Conservation (phyloP, 495 filamentous ascomycete genomes). For the Tuber calosporum region DNA sequence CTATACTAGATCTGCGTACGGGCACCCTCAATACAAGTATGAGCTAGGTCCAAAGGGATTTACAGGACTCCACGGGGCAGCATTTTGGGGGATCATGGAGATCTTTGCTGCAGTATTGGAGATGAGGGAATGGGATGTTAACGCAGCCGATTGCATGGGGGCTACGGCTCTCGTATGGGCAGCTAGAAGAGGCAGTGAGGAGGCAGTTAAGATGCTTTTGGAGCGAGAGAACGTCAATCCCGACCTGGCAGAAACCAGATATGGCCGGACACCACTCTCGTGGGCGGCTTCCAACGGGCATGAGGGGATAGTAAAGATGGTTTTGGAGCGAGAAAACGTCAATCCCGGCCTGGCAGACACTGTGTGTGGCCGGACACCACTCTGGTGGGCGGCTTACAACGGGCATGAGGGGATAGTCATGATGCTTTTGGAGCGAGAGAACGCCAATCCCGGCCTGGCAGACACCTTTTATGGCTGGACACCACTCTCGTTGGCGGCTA, state of each 20-base stretch:
- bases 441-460: too few relatives aligned
- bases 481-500: neutral
- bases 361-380: too few relatives aligned
- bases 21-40: too few relatives aligned
- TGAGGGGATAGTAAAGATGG: neutral
- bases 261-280: neutral
- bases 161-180: neutral
- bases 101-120: neutral
- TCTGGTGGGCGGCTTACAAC: too few relatives aligned
- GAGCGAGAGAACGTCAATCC: neutral
- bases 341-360: too few relatives aligned
- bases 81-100: neutral
- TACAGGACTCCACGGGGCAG: neutral
- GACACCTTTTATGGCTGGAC: too few relatives aligned
- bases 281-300: neutral
- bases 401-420: neutral
- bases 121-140: neutral
- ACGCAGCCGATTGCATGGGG: neutral
- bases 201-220: neutral
- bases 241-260: neutral
- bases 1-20: too few relatives aligned
- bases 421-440: too few relatives aligned
- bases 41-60: neutral
- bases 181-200: neutral
- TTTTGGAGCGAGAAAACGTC: too few relatives aligned